These are phyloP conservation scores for Nephelium lappaceum DNA, from an alignment of 345 rosid genomes.

Conservation along the genomic window DNA sequence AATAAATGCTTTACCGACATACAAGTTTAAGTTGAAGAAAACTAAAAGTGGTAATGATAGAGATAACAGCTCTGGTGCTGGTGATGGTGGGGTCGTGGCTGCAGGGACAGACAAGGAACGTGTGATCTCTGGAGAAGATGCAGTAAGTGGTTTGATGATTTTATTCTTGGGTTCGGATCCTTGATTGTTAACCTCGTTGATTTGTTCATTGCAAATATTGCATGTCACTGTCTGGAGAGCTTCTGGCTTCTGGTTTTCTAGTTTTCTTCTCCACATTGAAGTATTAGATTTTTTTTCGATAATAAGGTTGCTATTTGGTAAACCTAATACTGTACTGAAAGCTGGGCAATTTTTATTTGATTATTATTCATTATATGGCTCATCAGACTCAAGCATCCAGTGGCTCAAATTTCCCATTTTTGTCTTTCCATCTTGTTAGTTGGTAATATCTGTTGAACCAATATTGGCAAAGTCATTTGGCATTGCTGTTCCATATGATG, in stretches of 20 bases:
- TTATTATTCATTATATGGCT: not conserved
- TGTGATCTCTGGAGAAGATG: constrained; percentile 85
- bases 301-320: not conserved
- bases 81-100: constrained; percentile 88
- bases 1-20: constrained; percentile 82
- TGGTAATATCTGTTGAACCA: not conserved
- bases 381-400: not conserved
- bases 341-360: not conserved
- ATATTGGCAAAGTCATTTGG: not conserved
- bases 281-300: not conserved
- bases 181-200: not conserved
- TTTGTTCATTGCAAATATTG: not conserved
- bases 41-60: constrained; percentile 53
- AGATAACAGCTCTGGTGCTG: constrained; percentile 44
- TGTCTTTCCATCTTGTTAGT: not conserved
- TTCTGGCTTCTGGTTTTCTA: not conserved
- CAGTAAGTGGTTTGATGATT: constrained; percentile 51
- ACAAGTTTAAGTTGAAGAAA: constrained; percentile 84
- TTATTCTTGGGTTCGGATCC: not conserved
- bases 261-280: not conserved
- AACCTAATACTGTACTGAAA: not conserved
- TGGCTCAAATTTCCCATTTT: not conserved
- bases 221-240: not conserved
- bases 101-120: constrained; percentile 92
- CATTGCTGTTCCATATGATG: not conserved